Evolutionary conservation across 164 flowering plant genomes (phyloP).

Genomic region (Aristolochia contorta): DNA sequence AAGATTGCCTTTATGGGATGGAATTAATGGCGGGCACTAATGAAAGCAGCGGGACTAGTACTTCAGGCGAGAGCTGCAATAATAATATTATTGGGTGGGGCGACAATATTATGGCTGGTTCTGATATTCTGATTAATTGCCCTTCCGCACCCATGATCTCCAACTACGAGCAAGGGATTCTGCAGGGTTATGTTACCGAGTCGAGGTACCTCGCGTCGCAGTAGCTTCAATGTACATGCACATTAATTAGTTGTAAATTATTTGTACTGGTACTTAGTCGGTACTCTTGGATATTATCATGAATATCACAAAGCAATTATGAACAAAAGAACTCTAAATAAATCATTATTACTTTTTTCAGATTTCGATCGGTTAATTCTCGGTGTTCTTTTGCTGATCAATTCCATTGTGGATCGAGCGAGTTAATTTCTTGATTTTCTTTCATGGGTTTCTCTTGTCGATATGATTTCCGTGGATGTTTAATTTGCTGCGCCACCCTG

Average conservation of each 20-base stretch:
- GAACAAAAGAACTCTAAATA: conserved; percentile 7
- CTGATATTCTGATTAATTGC: conserved; percentile 16
- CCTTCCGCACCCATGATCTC: conserved; percentile 19
- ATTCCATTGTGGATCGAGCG: neutral
- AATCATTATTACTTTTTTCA: neutral
- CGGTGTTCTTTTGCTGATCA: too few relatives aligned
- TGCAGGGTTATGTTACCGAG: conserved; percentile 20
- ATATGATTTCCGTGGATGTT: too few relatives aligned
- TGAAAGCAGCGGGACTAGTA: conserved; percentile 20
- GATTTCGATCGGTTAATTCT: neutral
- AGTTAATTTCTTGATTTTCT: neutral
- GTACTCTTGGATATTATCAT: neutral
- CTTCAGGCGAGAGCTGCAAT: conserved; percentile 23
- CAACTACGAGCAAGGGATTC: conserved; percentile 22
- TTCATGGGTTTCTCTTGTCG: neutral
- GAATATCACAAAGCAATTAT: neutral
- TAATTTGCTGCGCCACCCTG: too few relatives aligned
- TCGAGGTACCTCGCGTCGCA: conserved; percentile 19
- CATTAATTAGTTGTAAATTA: conserved; percentile 19
- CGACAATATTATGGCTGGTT: conserved; percentile 18
- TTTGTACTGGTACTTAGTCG: conserved; percentile 12
- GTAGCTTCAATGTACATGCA: conserved; percentile 10
- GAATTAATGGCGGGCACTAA: conserved; percentile 17
- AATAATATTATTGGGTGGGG: conserved; percentile 25
- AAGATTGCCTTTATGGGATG: conserved; percentile 22